Percentiles rank a stretch among this genome's conserved stretches.
Evolutionary conservation across 495 filamentous ascomycete species (phyloP).

Genomic region (Letharia columbiana): DNA sequence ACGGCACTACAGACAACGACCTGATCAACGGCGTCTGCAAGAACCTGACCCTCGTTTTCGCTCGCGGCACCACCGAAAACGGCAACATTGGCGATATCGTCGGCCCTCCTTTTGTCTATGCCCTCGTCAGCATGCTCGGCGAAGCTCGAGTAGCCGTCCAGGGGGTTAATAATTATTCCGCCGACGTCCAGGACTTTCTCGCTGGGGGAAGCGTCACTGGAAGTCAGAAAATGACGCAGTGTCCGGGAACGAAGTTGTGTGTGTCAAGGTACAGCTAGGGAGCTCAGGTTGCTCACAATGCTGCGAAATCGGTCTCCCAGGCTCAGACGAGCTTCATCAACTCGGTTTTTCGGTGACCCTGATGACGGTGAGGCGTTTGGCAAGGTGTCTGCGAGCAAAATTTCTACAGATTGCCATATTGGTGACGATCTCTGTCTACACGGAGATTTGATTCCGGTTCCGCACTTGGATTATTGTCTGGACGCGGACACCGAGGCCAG

Average conservation of each 20-base stretch:
- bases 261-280: slow-evolving; percentile 29
- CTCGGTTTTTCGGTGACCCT: slow-evolving; percentile 34
- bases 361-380: slow-evolving; percentile 28
- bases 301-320: slow-evolving; percentile 25
- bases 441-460: slow-evolving; percentile 26
- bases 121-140: slow-evolving; percentile 26
- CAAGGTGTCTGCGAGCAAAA: slow-evolving; percentile 26
- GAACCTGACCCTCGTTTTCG: slow-evolving; percentile 48
- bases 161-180: slow-evolving; percentile 34
- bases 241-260: slow-evolving; percentile 29
- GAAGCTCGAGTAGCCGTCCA: slow-evolving; percentile 31
- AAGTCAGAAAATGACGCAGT: slow-evolving; percentile 21
- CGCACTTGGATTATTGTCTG: slow-evolving; percentile 28
- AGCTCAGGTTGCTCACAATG: slow-evolving; percentile 30
- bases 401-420: slow-evolving; percentile 29
- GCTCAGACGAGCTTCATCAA: slow-evolving; percentile 13
- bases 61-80: slow-evolving; percentile 48
- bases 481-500: slow-evolving; percentile 19
- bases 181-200: slow-evolving; percentile 29
- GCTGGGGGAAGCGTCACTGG: slow-evolving; percentile 29
- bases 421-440: slow-evolving; percentile 32
- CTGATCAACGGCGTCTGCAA: slow-evolving; percentile 32
- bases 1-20: slow-evolving; percentile 30
- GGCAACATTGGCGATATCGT: slow-evolving; percentile 30
- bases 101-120: slow-evolving; percentile 31